Conservation (phyloP, 192 early-diverging fungal genomes). For the Umbelopsis vinacea region DNA sequence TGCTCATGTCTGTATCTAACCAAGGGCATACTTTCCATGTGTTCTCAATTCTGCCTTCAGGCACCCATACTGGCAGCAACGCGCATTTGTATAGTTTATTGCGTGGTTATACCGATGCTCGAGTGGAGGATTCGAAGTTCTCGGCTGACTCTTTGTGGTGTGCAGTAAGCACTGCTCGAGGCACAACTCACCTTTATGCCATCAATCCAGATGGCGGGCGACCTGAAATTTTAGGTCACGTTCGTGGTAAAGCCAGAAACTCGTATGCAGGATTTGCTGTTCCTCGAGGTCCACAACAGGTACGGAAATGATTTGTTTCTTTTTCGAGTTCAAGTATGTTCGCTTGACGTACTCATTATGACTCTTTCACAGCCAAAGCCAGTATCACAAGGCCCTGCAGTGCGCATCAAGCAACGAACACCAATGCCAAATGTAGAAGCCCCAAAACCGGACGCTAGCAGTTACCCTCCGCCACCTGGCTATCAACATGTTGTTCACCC, state of each 20-base stretch:
- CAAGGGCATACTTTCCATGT: constrained; percentile 79
- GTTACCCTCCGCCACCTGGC: not conserved
- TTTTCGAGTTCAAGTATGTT: not conserved
- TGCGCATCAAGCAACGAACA: constrained; percentile 47
- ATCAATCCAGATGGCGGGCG: constrained; percentile 67
- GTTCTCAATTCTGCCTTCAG: constrained; percentile 56
- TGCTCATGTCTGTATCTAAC: constrained; percentile 71
- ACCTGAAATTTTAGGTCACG: constrained; percentile 60
- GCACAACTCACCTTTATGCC: constrained; percentile 77
- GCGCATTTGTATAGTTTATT: constrained; percentile 72
- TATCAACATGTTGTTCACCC: not conserved
- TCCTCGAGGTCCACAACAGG: constrained; percentile 4
- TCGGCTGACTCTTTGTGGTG: constrained; percentile 76
- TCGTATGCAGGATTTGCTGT: constrained; percentile 16
- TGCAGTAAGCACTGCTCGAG: constrained; percentile 70
- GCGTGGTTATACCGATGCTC: constrained; percentile 80
- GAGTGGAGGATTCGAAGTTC: constrained; percentile 71
- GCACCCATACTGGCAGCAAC: constrained; percentile 34
- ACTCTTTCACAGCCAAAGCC: constrained; percentile 5
- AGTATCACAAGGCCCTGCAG: constrained; percentile 29
- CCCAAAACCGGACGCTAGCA: not conserved
- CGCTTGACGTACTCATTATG: not conserved
- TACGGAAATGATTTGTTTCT: constrained; percentile 8
- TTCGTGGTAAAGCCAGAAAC: constrained; percentile 38
- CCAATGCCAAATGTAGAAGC: constrained; percentile 36